phyloP scores from a whole-genome alignment of 108 stramenopile species.

The Cyclotella distinguenda region DNA sequence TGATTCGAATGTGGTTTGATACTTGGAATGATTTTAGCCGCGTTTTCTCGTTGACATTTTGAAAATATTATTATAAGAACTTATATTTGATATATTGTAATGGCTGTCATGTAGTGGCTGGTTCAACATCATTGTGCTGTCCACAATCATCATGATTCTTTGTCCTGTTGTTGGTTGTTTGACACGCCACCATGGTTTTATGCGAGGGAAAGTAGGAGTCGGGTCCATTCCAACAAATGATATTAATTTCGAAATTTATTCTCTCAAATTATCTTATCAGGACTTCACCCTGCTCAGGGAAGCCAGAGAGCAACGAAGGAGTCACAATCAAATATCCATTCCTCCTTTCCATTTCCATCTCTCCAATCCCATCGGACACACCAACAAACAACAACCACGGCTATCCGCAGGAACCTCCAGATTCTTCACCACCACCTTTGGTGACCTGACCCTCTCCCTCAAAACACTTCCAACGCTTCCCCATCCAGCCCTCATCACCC shows the following conservation, averaged over 20 bases:
- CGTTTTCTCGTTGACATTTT: too few species aligned
- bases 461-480: conserved; percentile 1
- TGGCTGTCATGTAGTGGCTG: too few species aligned
- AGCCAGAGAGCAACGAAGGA: conserved; percentile 34
- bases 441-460: not conserved
- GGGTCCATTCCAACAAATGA: not conserved
- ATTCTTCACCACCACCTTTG: conserved; percentile 11
- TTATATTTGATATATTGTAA: too few species aligned
- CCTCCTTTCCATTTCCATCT: not conserved
- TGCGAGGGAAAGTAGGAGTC: not conserved
- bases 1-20: too few species aligned
- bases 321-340: conserved; percentile 7
- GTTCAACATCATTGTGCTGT: too few species aligned
- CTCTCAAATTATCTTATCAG: conserved; percentile 18
- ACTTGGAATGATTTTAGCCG: too few species aligned
- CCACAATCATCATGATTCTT: too few species aligned
- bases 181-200: too few species aligned
- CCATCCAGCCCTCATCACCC: conserved; percentile 2
- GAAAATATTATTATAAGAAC: too few species aligned
- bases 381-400: not conserved
- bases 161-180: too few species aligned
- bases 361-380: not conserved
- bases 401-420: conserved; percentile 8
- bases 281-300: conserved; percentile 71
- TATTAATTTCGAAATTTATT: not conserved